phyloP scores from a whole-genome alignment of 768 basidiomycete genomes.

The Termitomyces sp. region DNA sequence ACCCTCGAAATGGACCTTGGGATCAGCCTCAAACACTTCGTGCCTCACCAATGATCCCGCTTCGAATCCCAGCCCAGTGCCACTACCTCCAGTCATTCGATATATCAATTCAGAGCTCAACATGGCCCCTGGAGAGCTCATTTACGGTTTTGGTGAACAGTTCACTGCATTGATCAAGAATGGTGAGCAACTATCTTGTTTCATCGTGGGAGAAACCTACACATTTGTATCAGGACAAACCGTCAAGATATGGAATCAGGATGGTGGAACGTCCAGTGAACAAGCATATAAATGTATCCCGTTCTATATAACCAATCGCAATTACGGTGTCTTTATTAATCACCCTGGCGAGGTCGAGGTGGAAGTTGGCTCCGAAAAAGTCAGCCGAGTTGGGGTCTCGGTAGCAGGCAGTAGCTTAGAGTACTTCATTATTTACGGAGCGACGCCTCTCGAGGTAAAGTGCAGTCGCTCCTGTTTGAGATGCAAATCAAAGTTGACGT shows the following conservation, averaged over 20 bases:
- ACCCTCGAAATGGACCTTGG: constrained; percentile 47
- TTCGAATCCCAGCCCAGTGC: constrained; percentile 48
- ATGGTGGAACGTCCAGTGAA: constrained; percentile 69
- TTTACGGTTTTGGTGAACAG: constrained; percentile 74
- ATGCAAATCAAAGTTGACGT: background rate
- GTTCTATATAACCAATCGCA: constrained; percentile 65
- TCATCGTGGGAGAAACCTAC: constrained; percentile 4
- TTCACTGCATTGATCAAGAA: constrained; percentile 76
- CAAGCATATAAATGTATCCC: constrained; percentile 66
- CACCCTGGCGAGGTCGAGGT: constrained; percentile 74
- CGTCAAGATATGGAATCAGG: constrained; percentile 67
- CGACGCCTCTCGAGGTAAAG: constrained; percentile 56
- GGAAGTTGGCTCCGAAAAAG: constrained; percentile 65
- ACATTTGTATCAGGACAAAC: constrained; percentile 37
- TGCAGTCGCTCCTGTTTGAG: background rate
- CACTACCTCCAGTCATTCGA: constrained; percentile 36
- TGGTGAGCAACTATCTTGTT: constrained; percentile 35
- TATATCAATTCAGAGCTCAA: constrained; percentile 59
- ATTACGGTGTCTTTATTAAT: constrained; percentile 75
- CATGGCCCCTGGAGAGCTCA: constrained; percentile 61
- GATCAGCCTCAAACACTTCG: constrained; percentile 48
- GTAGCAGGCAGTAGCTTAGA: constrained; percentile 61
- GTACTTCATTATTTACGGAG: constrained; percentile 69
- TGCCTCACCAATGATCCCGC: constrained; percentile 52
- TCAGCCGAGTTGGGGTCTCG: constrained; percentile 58